Evolutionary conservation across 2,329 filamentous ascomycete genomes (phyloP).

Genomic region (Pseudophaeomoniella oleicola): DNA sequence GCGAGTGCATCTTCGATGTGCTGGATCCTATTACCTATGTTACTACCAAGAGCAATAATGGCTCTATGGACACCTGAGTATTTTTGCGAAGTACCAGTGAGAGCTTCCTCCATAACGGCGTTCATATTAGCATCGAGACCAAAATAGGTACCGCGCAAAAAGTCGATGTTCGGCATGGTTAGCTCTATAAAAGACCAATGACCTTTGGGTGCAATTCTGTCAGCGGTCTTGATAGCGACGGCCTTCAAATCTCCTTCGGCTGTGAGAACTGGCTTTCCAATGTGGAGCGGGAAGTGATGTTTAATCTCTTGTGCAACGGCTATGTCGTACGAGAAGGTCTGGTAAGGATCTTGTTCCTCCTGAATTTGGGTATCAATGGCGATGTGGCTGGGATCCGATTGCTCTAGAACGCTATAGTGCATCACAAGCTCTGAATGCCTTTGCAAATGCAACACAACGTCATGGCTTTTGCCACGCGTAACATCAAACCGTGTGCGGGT

Average conservation of each 20-base stretch:
- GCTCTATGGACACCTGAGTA: constrained; percentile 34
- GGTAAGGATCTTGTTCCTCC: neutral
- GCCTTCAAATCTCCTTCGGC: neutral
- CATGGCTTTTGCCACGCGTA: no score
- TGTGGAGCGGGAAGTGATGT: neutral
- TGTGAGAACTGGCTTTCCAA: neutral
- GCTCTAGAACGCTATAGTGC: no score
- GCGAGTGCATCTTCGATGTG: constrained; percentile 75
- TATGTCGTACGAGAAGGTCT: neutral
- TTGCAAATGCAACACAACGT: no score
- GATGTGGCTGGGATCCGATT: no score
- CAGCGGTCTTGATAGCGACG: neutral
- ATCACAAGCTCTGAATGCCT: no score
- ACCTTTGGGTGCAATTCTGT: constrained; percentile 1
- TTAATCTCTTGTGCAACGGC: neutral
- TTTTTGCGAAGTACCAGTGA: neutral
- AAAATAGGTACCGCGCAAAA: neutral
- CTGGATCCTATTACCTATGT: constrained; percentile 69
- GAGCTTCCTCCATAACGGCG: neutral
- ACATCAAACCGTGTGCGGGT: no score
- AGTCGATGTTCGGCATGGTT: neutral
- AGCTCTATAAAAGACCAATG: neutral
- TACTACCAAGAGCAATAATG: constrained; percentile 84
- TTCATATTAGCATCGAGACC: neutral
- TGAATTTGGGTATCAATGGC: no score